Percentiles rank a stretch among this genome's conserved stretches.
phyloP scores from a whole-genome alignment of 2,329 filamentous ascomycete genomes.

The Aspergillus alliaceus region DNA sequence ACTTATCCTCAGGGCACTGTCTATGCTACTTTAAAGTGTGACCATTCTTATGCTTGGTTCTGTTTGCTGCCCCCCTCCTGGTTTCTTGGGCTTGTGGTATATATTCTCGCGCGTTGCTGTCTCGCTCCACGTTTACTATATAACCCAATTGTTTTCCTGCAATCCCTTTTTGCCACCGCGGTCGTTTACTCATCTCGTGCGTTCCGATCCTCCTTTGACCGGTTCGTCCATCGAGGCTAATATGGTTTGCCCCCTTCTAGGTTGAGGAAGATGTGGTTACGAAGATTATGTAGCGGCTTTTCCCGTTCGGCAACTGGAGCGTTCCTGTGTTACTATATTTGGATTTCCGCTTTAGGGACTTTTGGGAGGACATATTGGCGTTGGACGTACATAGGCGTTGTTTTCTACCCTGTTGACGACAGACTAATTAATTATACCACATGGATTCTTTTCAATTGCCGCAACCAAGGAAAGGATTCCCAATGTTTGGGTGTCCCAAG shows the following conservation, averaged over 20 bases:
- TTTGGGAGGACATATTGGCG: slow-evolving; percentile 20
- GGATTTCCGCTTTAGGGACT: slow-evolving; percentile 10
- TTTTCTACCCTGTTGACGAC: slow-evolving; percentile 15
- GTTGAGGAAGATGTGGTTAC: slow-evolving; percentile 82
- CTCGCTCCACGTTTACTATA: background rate
- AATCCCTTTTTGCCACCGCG: background rate
- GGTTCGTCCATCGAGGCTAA: slow-evolving; percentile 37
- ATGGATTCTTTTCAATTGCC: slow-evolving; percentile 17
- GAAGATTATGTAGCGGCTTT: slow-evolving; percentile 73
- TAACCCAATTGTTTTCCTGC: background rate
- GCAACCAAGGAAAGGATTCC: background rate
- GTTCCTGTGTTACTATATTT: slow-evolving; percentile 21
- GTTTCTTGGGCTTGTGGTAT: background rate
- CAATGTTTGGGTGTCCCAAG: slow-evolving; percentile 1
- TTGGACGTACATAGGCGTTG: slow-evolving; percentile 34
- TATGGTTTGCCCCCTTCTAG: slow-evolving; percentile 53
- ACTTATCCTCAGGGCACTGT: background rate
- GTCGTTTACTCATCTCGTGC: slow-evolving; percentile 1
- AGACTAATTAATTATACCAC: slow-evolving; percentile 37
- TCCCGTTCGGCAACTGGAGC: slow-evolving; percentile 17
- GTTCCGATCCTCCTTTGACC: background rate
- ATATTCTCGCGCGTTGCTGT: background rate
- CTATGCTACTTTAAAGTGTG: background rate
- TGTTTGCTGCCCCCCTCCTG: background rate
- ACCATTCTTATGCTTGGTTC: background rate